Evolutionary conservation across 495 filamentous ascomycete genomes (phyloP).

Genomic region (Annulohypoxylon bovei): DNA sequence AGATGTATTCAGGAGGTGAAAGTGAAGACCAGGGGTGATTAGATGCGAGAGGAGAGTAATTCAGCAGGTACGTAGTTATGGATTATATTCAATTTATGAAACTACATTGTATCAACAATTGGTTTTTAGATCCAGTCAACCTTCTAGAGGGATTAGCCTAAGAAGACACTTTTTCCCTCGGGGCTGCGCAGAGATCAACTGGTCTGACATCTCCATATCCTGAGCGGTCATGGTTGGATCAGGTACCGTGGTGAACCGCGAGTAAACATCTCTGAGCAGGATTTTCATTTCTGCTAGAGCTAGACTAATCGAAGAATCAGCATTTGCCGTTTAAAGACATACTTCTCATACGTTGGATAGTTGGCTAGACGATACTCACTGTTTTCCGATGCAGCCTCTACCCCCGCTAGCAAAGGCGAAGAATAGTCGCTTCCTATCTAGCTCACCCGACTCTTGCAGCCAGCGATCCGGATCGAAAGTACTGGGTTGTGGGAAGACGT

Average conservation of each 20-base stretch:
- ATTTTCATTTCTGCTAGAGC: slow-evolving; percentile 74
- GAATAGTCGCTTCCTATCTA: slow-evolving; percentile 58
- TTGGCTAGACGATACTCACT: slow-evolving; percentile 51
- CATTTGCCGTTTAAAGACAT: not conserved
- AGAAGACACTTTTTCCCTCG: slow-evolving; percentile 64
- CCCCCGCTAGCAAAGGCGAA: slow-evolving; percentile 66
- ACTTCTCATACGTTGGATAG: not conserved
- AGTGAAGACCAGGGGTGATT: too few relatives aligned
- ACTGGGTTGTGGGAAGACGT: slow-evolving; percentile 65
- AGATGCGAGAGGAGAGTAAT: too few relatives aligned
- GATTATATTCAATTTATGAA: not conserved
- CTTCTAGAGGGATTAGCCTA: slow-evolving; percentile 44
- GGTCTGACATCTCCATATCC: slow-evolving; percentile 68
- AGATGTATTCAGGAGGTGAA: too few relatives aligned
- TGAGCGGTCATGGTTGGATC: slow-evolving; percentile 60
- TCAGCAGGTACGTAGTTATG: not conserved
- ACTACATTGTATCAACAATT: not conserved
- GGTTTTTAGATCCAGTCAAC: not conserved
- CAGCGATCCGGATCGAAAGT: slow-evolving; percentile 71
- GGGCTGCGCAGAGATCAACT: slow-evolving; percentile 68
- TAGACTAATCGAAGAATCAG: slow-evolving; percentile 55
- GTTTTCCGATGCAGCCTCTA: slow-evolving; percentile 66
- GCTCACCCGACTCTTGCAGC: slow-evolving; percentile 61
- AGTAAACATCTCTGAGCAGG: slow-evolving; percentile 67
- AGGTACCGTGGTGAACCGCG: slow-evolving; percentile 62